phyloP scores from a whole-genome alignment of 2,329 filamentous ascomycete species.

The Setomelanomma holmii region DNA sequence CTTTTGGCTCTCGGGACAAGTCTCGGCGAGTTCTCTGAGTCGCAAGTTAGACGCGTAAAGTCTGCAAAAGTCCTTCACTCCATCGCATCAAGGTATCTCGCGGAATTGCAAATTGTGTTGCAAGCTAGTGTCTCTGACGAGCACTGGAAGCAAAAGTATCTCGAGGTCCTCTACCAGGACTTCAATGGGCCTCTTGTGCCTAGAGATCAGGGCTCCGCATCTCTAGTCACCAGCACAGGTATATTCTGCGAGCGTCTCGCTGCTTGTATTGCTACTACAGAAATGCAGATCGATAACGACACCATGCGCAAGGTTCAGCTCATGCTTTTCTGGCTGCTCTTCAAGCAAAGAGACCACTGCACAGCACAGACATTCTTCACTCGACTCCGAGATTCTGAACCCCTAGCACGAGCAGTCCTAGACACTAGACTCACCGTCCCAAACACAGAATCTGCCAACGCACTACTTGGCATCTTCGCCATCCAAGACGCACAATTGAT shows the following conservation, averaged over 20 bases:
- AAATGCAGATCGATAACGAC: slow-evolving; percentile 4
- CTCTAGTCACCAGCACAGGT: slow-evolving; percentile 16
- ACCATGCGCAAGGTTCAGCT: slow-evolving; percentile 34
- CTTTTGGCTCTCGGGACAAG: slow-evolving; percentile 29
- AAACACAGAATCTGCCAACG: slow-evolving; percentile 10
- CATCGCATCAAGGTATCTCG: slow-evolving; percentile 32
- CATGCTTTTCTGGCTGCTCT: slow-evolving; percentile 45
- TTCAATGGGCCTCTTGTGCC: slow-evolving; percentile 39
- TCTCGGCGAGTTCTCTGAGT: slow-evolving; percentile 20
- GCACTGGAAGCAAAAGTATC: slow-evolving; percentile 36
- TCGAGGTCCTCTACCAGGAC: slow-evolving; percentile 33
- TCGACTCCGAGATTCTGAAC: slow-evolving; percentile 22
- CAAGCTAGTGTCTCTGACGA: neutral
- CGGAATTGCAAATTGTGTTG: slow-evolving; percentile 17
- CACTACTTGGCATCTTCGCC: slow-evolving; percentile 39
- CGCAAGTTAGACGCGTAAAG: slow-evolving; percentile 11
- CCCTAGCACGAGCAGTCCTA: slow-evolving; percentile 29
- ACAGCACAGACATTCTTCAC: slow-evolving; percentile 42
- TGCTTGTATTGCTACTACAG: slow-evolving; percentile 1
- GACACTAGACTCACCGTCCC: slow-evolving; percentile 22
- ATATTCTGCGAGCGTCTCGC: slow-evolving; percentile 22
- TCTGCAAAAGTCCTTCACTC: slow-evolving; percentile 34
- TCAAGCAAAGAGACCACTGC: slow-evolving; percentile 33
- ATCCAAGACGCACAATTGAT: slow-evolving; percentile 11
- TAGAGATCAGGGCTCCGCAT: slow-evolving; percentile 14